Evolutionary conservation across 768 basidiomycete genomes (phyloP), one percentile per base, ranked within the genome.

Genomic region (Royoungia palumana): DNA sequence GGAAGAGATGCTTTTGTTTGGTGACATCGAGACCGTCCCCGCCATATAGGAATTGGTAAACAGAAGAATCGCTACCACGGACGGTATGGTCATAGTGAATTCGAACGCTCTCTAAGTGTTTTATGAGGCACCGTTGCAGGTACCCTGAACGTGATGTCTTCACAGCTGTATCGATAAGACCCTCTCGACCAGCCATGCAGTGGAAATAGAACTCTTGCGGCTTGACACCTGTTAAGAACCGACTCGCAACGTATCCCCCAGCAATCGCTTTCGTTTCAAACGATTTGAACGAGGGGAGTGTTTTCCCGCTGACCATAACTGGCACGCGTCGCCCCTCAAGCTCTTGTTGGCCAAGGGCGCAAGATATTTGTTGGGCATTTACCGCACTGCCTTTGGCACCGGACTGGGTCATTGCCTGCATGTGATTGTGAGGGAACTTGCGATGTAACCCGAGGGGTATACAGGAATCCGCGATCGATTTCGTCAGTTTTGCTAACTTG

Each of bases 141-240:
- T 99, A 99, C 17, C 96, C 96, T 5, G 96, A 98, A 46, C 96
- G 93, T 54, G 89, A 91, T 5, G 96, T 99, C 74, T 99, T 99
- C 66, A 99, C 95, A 32, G 96, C 96, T 6, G 96, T 99, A 63
- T 99, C 96, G 62, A 99, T 99, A 34, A 99, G 79, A 63, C 96
- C 96, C 74, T 99, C 96, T 58, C 96, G 83, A 44, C 96, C 96
- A 49, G 96, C 96, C 96, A 99, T 99, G 65, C 96, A 98, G 72
- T 99, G 96, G 78, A 99, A 99, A 74, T 96, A 99, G 72, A 97
- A 99, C 68, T 99, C 96, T 66, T 99, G 96, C 0, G 96, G 96
- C 59, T 88, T 90, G 67, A 99, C 84, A 46, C 96, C 96, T 7
- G 96, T 98, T 75, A 99, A 80, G 79, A 99, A 99, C 30, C 96